Base-by-base conservation (phyloP, 371 early-diverging fungal genomes). In the Mortierella sp. region DNA sequence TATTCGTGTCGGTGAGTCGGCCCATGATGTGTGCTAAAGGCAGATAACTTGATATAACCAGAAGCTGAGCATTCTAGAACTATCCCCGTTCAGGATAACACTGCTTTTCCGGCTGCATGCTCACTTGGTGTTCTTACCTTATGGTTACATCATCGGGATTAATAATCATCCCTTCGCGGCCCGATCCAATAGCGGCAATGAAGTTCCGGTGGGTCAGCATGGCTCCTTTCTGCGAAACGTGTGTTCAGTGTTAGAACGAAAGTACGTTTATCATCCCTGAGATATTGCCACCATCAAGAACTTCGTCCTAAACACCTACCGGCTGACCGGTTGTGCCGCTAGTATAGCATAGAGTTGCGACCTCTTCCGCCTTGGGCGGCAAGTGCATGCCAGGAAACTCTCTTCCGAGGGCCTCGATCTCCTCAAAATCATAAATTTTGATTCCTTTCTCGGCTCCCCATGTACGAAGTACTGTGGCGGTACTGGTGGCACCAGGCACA, bases 21-120 rank as follows among this genome's bases (percentile, higher is more conserved):
- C 96, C 99, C 81, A 94, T 95, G 48, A 94, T 90, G 81, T 98
- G 99, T 4, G 99, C 97, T 48, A 97, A 81, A 2, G 99, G 99
- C 60, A 99, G 84, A 78, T 73, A 98, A 21, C 72, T 94, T 91
- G 82, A 52, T 91, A 87, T 23, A 28, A 34, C n/a, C n/a, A n/a
- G n/a, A n/a, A n/a, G n/a, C n/a, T n/a, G n/a, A n/a, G n/a, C n/a
- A n/a, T n/a, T n/a, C n/a, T n/a, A n/a, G n/a, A n/a, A n/a, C n/a
- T n/a, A n/a, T n/a, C n/a, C n/a, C n/a, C n/a, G n/a, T n/a, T n/a
- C 3, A 12, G 42, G 24, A 17, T 4, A 3, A 86, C 46, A 83
- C 73, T n/a, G 12, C 62, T 63, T 46, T 69, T 58, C 55, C 80
- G 82, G 12, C 61, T 60, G 0, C n/a, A n/a, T n/a, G n/a, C n/a